Evolutionary conservation across 1,139 yeast species (phyloP).

Genomic region (Zygosaccharomyces sapae): DNA sequence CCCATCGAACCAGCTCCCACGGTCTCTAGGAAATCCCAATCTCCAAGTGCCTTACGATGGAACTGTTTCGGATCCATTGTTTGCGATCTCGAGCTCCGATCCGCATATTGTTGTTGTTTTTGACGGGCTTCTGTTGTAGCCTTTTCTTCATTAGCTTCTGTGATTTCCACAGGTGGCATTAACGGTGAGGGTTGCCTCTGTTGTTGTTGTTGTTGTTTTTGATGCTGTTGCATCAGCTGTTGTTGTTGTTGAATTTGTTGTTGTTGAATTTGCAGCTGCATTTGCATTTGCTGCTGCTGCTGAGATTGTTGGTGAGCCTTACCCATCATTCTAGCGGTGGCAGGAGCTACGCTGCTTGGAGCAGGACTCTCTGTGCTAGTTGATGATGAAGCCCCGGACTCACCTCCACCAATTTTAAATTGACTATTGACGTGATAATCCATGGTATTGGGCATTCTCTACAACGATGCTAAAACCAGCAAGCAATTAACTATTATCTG

Average conservation of each 20-base stretch:
- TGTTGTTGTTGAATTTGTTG: conserved; percentile 26
- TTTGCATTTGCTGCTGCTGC: conserved; percentile 20
- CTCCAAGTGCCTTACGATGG: conserved; percentile 87
- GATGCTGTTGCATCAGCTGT: conserved; percentile 16
- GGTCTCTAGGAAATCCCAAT: conserved; percentile 93
- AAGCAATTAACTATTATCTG: not conserved
- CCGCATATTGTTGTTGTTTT: conserved; percentile 19
- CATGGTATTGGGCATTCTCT: conserved; percentile 20
- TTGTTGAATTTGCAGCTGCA: conserved; percentile 32
- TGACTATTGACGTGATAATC: conserved; percentile 35
- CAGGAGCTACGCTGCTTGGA: conserved; percentile 49
- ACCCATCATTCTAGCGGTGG: conserved; percentile 76
- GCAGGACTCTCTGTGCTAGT: conserved; percentile 3
- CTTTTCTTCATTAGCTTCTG: conserved; percentile 15
- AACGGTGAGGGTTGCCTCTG: conserved; percentile 31
- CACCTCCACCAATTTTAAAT: conserved; percentile 30
- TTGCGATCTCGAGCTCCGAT: conserved; percentile 15
- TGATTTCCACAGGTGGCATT: conserved; percentile 28
- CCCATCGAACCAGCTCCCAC: conserved; percentile 99
- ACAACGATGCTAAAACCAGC: not conserved
- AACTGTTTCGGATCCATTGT: conserved; percentile 47
- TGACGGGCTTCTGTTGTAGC: conserved; percentile 13
- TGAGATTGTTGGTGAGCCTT: conserved; percentile 34
- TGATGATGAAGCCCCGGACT: conserved; percentile 6
- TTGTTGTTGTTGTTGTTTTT: conserved; percentile 30